Conservation (phyloP, 2,329 filamentous ascomycete species). For the Calonectria henricotiae region DNA sequence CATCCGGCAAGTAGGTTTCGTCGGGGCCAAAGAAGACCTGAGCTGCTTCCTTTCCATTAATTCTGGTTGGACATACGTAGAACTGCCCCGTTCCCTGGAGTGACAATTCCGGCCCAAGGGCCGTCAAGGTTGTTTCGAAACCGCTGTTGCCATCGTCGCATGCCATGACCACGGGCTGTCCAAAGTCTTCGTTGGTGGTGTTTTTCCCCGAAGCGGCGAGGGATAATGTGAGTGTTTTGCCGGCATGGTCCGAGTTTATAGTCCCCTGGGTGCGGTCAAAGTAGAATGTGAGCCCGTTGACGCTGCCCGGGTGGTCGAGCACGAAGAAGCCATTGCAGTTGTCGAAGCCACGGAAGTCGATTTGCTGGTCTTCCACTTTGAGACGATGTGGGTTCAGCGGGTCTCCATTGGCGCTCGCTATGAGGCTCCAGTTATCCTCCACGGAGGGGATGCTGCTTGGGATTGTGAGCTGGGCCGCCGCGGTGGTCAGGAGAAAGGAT, state of each 20-base stretch:
- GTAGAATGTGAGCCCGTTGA: conserved; percentile 17
- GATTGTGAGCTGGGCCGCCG: conserved; percentile 2
- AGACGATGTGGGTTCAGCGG: conserved; percentile 23
- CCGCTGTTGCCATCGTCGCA: conserved; percentile 19
- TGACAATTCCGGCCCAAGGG: conserved; percentile 1
- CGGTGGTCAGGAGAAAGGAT: not conserved
- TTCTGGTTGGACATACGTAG: conserved; percentile 7
- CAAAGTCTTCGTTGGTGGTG: not conserved
- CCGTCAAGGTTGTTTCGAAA: not conserved
- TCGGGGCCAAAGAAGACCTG: conserved; percentile 11
- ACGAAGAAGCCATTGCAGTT: conserved; percentile 12
- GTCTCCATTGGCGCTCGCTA: conserved; percentile 18
- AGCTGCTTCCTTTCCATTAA: not conserved
- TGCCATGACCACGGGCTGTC: conserved; percentile 15
- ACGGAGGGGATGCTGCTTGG: conserved; percentile 7
- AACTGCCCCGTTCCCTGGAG: conserved; percentile 7
- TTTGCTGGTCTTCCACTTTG: conserved; percentile 1
- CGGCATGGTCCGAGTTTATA: not conserved
- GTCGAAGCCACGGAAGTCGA: conserved; percentile 5
- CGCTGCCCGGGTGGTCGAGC: not conserved
- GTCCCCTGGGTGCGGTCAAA: conserved; percentile 2
- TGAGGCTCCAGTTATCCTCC: conserved; percentile 27
- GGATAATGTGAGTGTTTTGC: conserved; percentile 1
- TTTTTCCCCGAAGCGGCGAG: not conserved
- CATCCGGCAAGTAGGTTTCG: not conserved